Percentiles rank a stretch among this genome's conserved stretches.
Evolutionary conservation across 176 grass and related monocot genomes (phyloP).

Genomic region (Saccharum spontaneum): DNA sequence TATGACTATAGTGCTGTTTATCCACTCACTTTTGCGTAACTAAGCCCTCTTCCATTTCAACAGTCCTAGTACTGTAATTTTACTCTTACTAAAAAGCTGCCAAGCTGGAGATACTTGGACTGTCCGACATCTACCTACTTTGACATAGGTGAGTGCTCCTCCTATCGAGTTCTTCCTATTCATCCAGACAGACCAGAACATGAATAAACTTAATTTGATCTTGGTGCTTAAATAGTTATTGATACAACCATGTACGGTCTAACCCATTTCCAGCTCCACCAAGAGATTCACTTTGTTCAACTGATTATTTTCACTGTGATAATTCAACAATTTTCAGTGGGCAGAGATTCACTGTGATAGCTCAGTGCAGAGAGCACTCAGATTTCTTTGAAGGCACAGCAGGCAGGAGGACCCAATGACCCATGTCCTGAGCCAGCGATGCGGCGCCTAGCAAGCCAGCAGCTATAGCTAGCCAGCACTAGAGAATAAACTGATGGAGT

Average conservation of each 20-base stretch:
- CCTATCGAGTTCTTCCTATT: background rate
- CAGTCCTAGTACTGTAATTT: background rate
- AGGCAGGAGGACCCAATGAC: slow-evolving; percentile 3
- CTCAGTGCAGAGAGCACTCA: background rate
- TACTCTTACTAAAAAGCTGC: background rate
- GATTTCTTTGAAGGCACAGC: slow-evolving; percentile 8
- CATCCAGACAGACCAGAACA: background rate
- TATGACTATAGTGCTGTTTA: background rate
- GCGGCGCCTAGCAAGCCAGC: slow-evolving; percentile 5
- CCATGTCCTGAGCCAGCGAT: slow-evolving; percentile 21
- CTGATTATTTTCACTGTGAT: background rate
- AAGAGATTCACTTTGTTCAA: background rate
- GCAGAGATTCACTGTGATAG: slow-evolving; percentile 10
- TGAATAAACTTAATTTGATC: background rate
- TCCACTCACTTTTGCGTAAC: background rate
- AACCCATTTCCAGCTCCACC: background rate
- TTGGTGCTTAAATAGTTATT: background rate
- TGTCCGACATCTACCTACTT: slow-evolving; percentile 11
- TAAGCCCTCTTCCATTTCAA: background rate
- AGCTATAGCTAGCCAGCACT: slow-evolving; percentile 27
- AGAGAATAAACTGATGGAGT: background rate
- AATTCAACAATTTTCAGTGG: background rate
- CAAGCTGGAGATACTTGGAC: slow-evolving; percentile 4
- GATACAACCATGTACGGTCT: background rate
- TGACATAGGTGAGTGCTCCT: background rate